Evolutionary conservation across 331 rosid genomes (phyloP).

Genomic region (Malus hybrid): DNA sequence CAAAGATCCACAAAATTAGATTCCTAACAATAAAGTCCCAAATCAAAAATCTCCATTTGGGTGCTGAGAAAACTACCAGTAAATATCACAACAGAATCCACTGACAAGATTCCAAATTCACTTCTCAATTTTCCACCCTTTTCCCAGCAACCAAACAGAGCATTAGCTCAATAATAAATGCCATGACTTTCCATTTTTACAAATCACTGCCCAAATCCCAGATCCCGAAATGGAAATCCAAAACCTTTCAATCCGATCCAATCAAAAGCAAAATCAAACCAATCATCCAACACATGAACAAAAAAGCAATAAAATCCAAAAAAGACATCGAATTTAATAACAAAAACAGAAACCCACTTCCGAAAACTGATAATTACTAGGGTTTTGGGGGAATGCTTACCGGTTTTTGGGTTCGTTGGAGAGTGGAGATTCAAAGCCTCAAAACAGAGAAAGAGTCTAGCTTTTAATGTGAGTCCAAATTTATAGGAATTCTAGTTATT

Average conservation of each 20-base stretch:
- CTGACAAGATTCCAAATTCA: slow-evolving; percentile 16
- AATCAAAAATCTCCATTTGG: slow-evolving; percentile 3
- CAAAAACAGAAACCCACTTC: slow-evolving; percentile 4
- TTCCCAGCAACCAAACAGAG: slow-evolving; percentile 22
- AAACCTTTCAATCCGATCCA: slow-evolving; percentile 34
- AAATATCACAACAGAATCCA: slow-evolving; percentile 10
- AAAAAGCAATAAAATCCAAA: background rate
- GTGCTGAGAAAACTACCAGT: background rate
- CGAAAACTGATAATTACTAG: slow-evolving; percentile 5
- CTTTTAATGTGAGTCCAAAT: slow-evolving; percentile 16
- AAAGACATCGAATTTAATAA: background rate
- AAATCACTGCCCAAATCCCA: slow-evolving; percentile 10
- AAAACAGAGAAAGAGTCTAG: slow-evolving; percentile 7
- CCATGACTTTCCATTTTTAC: slow-evolving; percentile 6
- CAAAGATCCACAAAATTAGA: slow-evolving; percentile 39
- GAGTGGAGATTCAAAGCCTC: slow-evolving; percentile 30
- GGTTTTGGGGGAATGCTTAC: slow-evolving; percentile 25
- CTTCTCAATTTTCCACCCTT: slow-evolving; percentile 6
- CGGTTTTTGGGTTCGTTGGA: slow-evolving; percentile 17
- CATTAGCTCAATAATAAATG: background rate
- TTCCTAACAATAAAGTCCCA: slow-evolving; percentile 13
- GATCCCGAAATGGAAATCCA: slow-evolving; percentile 24
- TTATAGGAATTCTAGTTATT: slow-evolving; percentile 23
- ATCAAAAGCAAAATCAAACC: slow-evolving; percentile 18
- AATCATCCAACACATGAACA: slow-evolving; percentile 1